phyloP scores from a whole-genome alignment of 768 basidiomycete genomes.

The Pluteus cervinus region DNA sequence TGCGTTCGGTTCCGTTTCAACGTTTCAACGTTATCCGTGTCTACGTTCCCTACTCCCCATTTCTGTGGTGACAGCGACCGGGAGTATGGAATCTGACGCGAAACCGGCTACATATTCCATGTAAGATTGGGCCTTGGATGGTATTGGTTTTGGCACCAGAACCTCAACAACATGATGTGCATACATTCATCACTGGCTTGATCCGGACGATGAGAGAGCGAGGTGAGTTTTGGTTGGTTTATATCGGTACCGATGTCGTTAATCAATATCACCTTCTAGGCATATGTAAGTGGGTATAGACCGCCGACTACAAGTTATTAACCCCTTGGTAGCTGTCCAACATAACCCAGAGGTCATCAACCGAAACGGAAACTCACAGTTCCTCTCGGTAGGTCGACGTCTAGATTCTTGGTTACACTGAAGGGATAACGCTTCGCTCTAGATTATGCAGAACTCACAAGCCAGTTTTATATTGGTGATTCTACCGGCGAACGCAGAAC shows the following conservation, averaged over 20 bases:
- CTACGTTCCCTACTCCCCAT: not conserved
- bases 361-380: not conserved
- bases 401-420: not conserved
- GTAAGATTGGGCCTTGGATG: not conserved
- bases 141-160: constrained; percentile 3
- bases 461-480: constrained; percentile 39
- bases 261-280: not conserved
- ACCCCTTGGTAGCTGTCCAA: not conserved
- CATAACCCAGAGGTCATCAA: not conserved
- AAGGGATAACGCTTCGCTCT: constrained; percentile 4
- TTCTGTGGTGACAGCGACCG: not conserved
- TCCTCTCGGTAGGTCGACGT: not conserved
- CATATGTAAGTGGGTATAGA: not conserved
- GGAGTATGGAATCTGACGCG: constrained; percentile 7
- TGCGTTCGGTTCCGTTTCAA: not conserved
- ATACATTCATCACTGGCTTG: constrained; percentile 1
- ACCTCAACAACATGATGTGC: not conserved
- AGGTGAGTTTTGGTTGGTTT: too few relatives aligned
- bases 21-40: not conserved
- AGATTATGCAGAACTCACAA: not conserved
- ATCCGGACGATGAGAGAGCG: not conserved
- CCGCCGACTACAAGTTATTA: not conserved
- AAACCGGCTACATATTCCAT: not conserved
- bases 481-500: constrained; percentile 42
- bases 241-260: not conserved